phyloP scores from a whole-genome alignment of 176 grass and related monocot species.

The Eragrostis nindensis region DNA sequence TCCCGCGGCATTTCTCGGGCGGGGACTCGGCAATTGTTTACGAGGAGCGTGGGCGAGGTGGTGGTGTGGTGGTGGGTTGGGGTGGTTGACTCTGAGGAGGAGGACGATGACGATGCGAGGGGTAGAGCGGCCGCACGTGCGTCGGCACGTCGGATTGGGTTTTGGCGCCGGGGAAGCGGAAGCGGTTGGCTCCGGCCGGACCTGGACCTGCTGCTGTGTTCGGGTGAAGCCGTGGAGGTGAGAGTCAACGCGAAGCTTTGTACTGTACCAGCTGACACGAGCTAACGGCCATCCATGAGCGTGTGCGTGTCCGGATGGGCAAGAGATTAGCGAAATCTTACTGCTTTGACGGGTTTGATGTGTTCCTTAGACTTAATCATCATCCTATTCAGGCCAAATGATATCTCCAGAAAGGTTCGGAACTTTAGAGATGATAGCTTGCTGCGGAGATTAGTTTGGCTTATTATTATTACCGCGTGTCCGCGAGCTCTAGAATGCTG shows the following conservation, averaged over 20 bases:
- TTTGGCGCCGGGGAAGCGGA: slow-evolving; percentile 29
- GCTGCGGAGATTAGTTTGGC: neutral
- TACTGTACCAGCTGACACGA: too few relatives aligned
- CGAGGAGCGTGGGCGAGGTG: neutral
- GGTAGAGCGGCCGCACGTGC: slow-evolving; percentile 45
- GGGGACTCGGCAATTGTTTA: slow-evolving; percentile 31
- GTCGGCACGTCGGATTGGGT: slow-evolving; percentile 1
- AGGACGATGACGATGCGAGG: neutral
- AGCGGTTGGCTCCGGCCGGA: slow-evolving; percentile 14
- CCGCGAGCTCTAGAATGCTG: neutral
- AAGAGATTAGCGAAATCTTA: neutral
- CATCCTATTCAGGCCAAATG: neutral
- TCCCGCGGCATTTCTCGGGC: slow-evolving; percentile 22
- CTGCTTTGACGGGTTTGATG: neutral
- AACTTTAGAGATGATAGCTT: neutral
- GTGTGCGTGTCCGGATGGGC: neutral
- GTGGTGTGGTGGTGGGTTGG: slow-evolving; percentile 8
- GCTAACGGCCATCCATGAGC: too few relatives aligned
- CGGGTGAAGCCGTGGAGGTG: neutral
- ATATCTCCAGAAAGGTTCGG: neutral
- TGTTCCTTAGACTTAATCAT: neutral
- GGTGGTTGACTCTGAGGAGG: slow-evolving; percentile 32
- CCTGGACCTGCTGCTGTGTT: neutral
- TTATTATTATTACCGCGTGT: neutral
- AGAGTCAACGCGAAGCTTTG: neutral